phyloP scores from a whole-genome alignment of 208 protist species.

The Leishmania amazonensis region DNA sequence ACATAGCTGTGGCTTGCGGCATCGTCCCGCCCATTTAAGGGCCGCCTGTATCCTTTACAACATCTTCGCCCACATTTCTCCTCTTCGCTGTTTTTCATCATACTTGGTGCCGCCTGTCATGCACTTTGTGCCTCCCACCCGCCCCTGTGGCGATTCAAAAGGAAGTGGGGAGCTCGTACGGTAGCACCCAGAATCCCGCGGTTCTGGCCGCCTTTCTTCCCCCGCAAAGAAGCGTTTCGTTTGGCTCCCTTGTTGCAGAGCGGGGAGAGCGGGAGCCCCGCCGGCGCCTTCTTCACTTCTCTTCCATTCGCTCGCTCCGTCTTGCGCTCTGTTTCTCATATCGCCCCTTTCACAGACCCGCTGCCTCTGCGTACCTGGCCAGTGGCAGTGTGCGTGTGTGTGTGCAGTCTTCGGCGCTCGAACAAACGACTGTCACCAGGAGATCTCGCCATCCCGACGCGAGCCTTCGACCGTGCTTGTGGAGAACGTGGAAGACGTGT shows the following conservation, averaged over 20 bases:
- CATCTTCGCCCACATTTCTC: neutral
- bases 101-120: neutral
- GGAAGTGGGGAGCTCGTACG: neutral
- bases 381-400: neutral
- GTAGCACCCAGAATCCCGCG: neutral
- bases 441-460: neutral
- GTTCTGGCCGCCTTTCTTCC: neutral
- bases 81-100: neutral
- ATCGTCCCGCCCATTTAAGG: neutral
- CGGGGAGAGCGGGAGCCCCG: neutral
- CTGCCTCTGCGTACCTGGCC: neutral
- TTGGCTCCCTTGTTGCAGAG: neutral
- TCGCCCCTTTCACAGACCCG: neutral
- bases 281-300: neutral
- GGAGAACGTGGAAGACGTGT: neutral
- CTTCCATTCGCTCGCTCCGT: neutral
- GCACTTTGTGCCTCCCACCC: neutral
- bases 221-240: neutral
- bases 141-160: neutral
- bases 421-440: neutral
- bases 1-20: neutral
- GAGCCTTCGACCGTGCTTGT: neutral
- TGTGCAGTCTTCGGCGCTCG: neutral
- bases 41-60: neutral
- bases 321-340: neutral